Evolutionary conservation across 2,329 filamentous ascomycete genomes (phyloP), one percentile per base, ranked within the genome.

Genomic region (Penicillium occitanis): DNA sequence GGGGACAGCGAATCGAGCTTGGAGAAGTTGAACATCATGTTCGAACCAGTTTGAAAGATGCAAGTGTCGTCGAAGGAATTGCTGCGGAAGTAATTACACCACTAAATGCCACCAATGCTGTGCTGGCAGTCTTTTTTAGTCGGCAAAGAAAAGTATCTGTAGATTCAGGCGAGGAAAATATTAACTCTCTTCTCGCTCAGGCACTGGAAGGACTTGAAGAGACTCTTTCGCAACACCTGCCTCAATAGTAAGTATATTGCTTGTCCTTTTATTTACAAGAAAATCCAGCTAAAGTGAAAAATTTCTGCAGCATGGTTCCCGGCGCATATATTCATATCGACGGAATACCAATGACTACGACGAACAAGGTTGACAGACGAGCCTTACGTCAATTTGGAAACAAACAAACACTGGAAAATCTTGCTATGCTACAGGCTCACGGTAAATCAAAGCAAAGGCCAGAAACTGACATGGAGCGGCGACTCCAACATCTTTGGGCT

Each of bases 1-100:
- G 72, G 19, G 77, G 77, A 0, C 76, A 77, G 50, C 72, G 76
- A 0, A 66, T 79, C 19, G 76, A 78, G 62, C 66, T 77, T 3
- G 72, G 67, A 5, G 74, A 77, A 61, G 68, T 78, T 25, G 75
- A 77, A 65, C 64, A 70, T 44, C 63, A 65, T 28, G 55, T 65
- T 42, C 55, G 62, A 25, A 33, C 46, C 14, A 62, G 22, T 42
- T 53, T 66, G 11, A 33, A 53, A 2, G 63, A 65, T 17, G 13
- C 35, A 22, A 40, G 33, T 33, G 14, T 51, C 33, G 19, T 55
- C 11, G 33, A 50, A 42, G 55, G 55, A 33, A 59, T 65, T 11
- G 57, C 48, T 7, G 63, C 55, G 11, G 63, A 65, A 60, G 33
- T 65, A 40, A 60, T 65, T 25, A 60, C 42, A n/a, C 53, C 55